Evolutionary conservation across 2,329 filamentous ascomycete genomes (phyloP).

Genomic region (Alternaria sp.): DNA sequence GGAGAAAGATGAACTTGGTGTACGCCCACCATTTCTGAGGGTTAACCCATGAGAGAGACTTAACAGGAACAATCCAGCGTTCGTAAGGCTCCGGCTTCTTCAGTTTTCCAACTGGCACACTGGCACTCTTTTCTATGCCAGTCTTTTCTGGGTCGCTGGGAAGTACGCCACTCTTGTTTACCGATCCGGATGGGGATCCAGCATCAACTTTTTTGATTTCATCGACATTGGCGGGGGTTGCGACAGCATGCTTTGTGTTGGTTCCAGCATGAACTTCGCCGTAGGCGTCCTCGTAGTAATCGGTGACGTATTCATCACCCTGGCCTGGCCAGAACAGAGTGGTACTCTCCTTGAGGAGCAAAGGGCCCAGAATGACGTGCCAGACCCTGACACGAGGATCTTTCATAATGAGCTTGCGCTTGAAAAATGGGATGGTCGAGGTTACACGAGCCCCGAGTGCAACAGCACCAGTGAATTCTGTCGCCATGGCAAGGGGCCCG

Average conservation of each 20-base stretch:
- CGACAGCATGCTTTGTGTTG: slow-evolving; percentile 14
- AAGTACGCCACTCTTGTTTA: slow-evolving; percentile 3
- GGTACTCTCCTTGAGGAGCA: slow-evolving; percentile 51
- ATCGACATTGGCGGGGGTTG: slow-evolving; percentile 17
- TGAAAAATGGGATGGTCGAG: slow-evolving; percentile 61
- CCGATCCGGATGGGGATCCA: slow-evolving; percentile 9
- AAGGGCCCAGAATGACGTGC: slow-evolving; percentile 49
- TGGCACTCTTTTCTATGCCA: slow-evolving; percentile 13
- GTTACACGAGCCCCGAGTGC: slow-evolving; percentile 64
- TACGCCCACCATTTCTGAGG: slow-evolving; percentile 51
- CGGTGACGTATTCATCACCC: slow-evolving; percentile 49
- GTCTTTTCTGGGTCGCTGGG: slow-evolving; percentile 19
- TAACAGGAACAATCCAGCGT: slow-evolving; percentile 49
- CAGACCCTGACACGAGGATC: slow-evolving; percentile 38
- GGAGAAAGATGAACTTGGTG: slow-evolving; percentile 56
- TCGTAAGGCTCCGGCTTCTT: slow-evolving; percentile 44
- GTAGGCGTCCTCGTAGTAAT: slow-evolving; percentile 53
- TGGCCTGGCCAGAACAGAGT: slow-evolving; percentile 54
- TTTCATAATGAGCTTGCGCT: slow-evolving; percentile 39
- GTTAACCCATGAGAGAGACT: slow-evolving; percentile 41
- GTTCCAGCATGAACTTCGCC: slow-evolving; percentile 35
- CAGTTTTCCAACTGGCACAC: slow-evolving; percentile 30
- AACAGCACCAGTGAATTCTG: slow-evolving; percentile 63
- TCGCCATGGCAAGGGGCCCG: slow-evolving; percentile 59
- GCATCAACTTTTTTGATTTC: slow-evolving; percentile 14